These are phyloP conservation scores for Saksenaea vasiformis DNA, from an alignment of 371 early-diverging fungal species.

Conservation along the genomic window DNA sequence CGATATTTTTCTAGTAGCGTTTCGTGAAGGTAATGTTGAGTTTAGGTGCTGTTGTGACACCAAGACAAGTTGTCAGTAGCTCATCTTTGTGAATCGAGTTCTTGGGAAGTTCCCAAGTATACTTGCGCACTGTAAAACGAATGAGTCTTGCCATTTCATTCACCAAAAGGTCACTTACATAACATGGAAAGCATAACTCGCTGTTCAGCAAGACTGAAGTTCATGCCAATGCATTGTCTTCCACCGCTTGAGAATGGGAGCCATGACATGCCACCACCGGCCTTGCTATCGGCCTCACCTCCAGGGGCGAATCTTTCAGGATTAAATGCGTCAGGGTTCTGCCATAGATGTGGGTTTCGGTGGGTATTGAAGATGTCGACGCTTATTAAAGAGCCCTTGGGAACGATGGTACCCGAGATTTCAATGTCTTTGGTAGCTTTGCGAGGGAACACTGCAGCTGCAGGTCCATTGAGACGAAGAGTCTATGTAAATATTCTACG, in stretches of 20 bases:
- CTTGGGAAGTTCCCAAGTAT: slow-evolving; percentile 12
- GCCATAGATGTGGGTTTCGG: slow-evolving; percentile 21
- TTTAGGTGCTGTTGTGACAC: background rate
- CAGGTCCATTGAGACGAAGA: slow-evolving; percentile 12
- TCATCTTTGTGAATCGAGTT: slow-evolving; percentile 14
- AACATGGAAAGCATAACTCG: slow-evolving; percentile 14
- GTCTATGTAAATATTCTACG: slow-evolving; percentile 9
- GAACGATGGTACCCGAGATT: slow-evolving; percentile 9
- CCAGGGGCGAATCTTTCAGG: slow-evolving; percentile 27
- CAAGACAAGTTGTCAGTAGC: background rate
- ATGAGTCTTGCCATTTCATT: background rate
- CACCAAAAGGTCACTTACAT: slow-evolving; percentile 15
- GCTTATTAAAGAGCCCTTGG: slow-evolving; percentile 11
- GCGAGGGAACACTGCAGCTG: background rate
- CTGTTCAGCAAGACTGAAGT: slow-evolving; percentile 23
- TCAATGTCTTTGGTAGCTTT: slow-evolving; percentile 11
- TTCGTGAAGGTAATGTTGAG: background rate
- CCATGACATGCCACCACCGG: slow-evolving; percentile 7
- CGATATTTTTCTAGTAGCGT: background rate
- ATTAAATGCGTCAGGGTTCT: slow-evolving; percentile 21
- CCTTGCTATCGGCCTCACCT: slow-evolving; percentile 16
- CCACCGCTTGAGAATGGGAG: slow-evolving; percentile 16
- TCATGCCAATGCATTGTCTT: slow-evolving; percentile 19
- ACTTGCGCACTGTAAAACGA: slow-evolving; percentile 14
- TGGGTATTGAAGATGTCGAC: slow-evolving; percentile 23